Evolutionary conservation across 768 basidiomycete species (phyloP), one percentile per base, ranked within the genome.

Genomic region (Amanita polypyramis): DNA sequence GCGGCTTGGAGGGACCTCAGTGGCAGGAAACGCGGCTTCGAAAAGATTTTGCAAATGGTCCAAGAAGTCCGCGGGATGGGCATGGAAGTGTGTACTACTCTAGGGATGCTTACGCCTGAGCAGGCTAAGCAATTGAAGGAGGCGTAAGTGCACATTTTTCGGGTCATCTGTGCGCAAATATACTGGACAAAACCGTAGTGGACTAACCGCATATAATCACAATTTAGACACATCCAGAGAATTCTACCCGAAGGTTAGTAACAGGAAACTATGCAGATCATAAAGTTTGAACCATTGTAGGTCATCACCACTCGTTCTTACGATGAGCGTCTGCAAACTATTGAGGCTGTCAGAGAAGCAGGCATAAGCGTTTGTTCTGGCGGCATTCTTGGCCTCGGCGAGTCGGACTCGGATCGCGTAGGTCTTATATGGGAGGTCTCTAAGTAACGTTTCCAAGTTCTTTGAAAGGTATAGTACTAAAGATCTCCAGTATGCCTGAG

Each of bases 1-100:
- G 94, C 95, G 3, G 95, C 95, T 4, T 99, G 95, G 95, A 74
- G 95, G 54, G 95, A 96, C 61, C 77, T 97, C 48, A 80, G 86
- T 8, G 92, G 95, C 2, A 78, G 90, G 53, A 96, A 95, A 64
- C 76, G 88, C 36, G 93, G 94, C 0, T 98, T 98, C 54, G 89
- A 96, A 62, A 77, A 79, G 57, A 97, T 98, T 57, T 68, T 98
- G 53, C 70, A 80, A 53, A 98, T 98, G 93, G 94, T 98, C 49
- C 73, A 75, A 30, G 77, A 89, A 64, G 81, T 91, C 62, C 81
- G 94, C 54, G 87, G 78, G 15, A 93, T 97, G 89, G 94, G 85
- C 34, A 96, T 99, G 95, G 95, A 99, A 67, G 95, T 99, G 20
- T 99, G 95, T 70, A 97, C 95, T 35, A 99, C 95, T 4, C 78